Evolutionary conservation across 1,284 basidiomycete species (phyloP), one percentile per base, ranked within the genome.

Genomic region (Pisolithus thermaeus): DNA sequence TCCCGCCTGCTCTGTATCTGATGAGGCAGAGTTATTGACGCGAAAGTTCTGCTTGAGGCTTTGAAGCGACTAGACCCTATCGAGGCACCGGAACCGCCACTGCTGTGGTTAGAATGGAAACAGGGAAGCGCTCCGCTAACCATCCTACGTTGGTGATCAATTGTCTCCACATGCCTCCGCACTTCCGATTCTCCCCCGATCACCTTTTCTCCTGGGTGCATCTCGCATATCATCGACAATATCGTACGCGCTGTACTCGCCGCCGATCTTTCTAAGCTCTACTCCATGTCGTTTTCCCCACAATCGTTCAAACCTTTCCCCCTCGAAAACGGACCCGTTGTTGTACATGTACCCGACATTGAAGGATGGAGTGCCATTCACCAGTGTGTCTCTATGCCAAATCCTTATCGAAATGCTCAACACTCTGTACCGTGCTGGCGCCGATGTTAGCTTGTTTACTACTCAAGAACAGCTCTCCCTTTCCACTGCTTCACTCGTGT

Each of bases 301-400:
- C 61, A 71, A 46, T 67, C 69, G n/a, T 70, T 72, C 55, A 66
- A 74, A 35, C 59, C 72, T 30, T 63, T 72, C 16, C 73, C 74
- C 52, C 67, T 72, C 11, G 69, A 73, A 59, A 72, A 70, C 45
- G 69, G 69, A 43, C 74, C 75, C 25, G 55, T 74, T 55, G 74
- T 83, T 59, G 76, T 81, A 58, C 89, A 89, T 68, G 62, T 74
- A 52, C 78, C 79, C 32, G 84, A 89, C 60, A 59, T 72, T 4
- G 71, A 78, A 49, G 87, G 84, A 44, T 87, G 86, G 83, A 80
- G 82, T 54, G 73, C 80, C 49, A 75, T 88, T 47, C 86, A 89
- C 59, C 73, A 88, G 58, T 86, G 83, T 60, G 78, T 77, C 47
- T 75, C 80, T 54, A 72, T 74, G 47, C 67, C 70, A 49, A 66